Evolutionary conservation across 148 eudicot species (phyloP), one percentile per base, ranked within the genome.

Genomic region (Vaccinium macrocarpon): DNA sequence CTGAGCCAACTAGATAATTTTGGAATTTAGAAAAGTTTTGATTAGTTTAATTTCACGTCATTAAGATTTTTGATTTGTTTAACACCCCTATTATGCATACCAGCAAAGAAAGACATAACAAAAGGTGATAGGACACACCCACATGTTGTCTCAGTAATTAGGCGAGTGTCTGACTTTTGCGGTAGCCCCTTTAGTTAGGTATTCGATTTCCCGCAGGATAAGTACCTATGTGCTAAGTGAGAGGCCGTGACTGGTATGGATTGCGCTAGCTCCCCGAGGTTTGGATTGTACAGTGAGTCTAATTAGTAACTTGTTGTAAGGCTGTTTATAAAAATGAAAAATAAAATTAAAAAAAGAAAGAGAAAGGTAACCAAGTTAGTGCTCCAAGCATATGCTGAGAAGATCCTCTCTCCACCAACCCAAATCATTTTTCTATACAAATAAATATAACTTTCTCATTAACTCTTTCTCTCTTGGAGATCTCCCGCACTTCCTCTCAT

Each of bases 371-470:
- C 73, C 42, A 68, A 48, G 53, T 19, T 48, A 76, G 49, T 76
- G 79, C 27, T 76, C 48, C 55, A n/a, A 76, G 79, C 27, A 76
- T 76, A 76, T 76, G 55, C 79, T 76, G 6, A 49, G 79, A 76
- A 76, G 79, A 76, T 76, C 79, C 79, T 48, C 18, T 75, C 53
- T 11, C 57, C 79, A 49, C 79, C 79, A 50, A 23, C 32, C 56
- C 9, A n/a, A 50, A n/a, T 12, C 29, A 6, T 6, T 5, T 21
- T 3, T 14, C 35, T 21, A 49, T 50, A 5, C 15, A 76, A 49
- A 0, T 49, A 50, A 49, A 76, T n/a, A 49, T 50, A 32, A 76
- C 56, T 23, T 42, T 42, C 27, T 10, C 21, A 49, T n/a, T 1
- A 0, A 3, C 19, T 76, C 57, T 21, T 25, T 49, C 70, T 62